Base-by-base conservation (phyloP, 1,139 yeast species). In the Debaryomyces robertsiae region DNA sequence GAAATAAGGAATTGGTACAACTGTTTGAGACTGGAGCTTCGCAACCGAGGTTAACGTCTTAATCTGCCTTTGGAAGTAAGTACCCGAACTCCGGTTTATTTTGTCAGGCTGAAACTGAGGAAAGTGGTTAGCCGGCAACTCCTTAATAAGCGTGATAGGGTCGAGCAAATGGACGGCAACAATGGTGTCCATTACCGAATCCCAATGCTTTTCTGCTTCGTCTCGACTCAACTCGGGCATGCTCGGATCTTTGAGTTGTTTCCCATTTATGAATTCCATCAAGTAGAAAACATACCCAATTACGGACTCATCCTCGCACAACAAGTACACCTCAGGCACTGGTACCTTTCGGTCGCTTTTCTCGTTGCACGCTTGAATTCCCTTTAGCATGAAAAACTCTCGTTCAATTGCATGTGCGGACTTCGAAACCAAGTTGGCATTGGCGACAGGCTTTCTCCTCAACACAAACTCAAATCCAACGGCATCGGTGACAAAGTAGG, bases 391-490 rank as follows among this genome's bases (percentile, higher is more conserved):
- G 56, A 69, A 69, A 52, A 77, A 81, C 52, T 82, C 88, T 23
- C 87, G 58, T 52, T 82, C 87, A 27, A 82, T 77, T 5, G 86
- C 80, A 57, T 82, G 88, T 0, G 88, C 86, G 7, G 81, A 73
- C 46, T 69, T 75, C 22, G 82, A 75, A 15, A 81, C 75, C 42
- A 82, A 64, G 45, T 77, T 67, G 35, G 57, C 57, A 48, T 76
- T 77, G 2, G 82, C 73, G n/a, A 75, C 69, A 0, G 88, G 88
- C 54, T 82, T 81, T 48, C 82, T 68, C 44, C 87, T 65, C 41
- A 82, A 65, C 2, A 81, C 87, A 44, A 69, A 73, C 35, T 69
- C 62, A 36, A 55, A 60, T 2, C 75, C 77, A 6, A 48, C 45
- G 6, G 50, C 45, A 49, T 79, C 83, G 3, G 60, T 61, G 15